Percentiles rank a stretch among this genome's conserved stretches.
Conservation (phyloP, 2,329 filamentous ascomycete species). For the Botrytis paeoniae region DNA sequence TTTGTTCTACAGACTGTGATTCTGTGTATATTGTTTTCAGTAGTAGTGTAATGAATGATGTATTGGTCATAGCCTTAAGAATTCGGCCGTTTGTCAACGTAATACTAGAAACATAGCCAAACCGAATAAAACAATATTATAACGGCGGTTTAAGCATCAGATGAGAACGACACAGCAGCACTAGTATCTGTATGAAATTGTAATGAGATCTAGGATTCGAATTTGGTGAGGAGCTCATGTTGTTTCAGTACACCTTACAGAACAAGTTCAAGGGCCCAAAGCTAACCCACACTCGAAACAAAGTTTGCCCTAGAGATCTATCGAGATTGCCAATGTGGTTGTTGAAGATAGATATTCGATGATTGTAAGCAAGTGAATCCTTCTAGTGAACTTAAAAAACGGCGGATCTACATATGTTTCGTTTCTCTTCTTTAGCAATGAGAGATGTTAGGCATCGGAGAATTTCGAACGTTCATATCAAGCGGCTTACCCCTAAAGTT, state of each 20-base stretch:
- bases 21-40: background rate
- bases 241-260: background rate
- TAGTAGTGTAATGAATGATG: background rate
- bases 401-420: background rate
- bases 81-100: background rate
- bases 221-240: background rate
- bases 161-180: background rate
- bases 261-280: background rate
- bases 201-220: background rate
- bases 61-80: background rate
- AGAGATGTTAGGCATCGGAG: background rate
- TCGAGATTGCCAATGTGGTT: background rate
- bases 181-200: background rate
- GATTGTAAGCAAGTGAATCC: conserved; percentile 2
- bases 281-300: background rate
- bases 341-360: background rate
- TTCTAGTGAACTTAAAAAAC: conserved; percentile 1
- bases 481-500: conserved; percentile 2
- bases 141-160: background rate
- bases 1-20: background rate
- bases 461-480: background rate
- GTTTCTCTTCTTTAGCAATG: background rate
- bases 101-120: background rate
- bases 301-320: background rate
- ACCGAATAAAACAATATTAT: background rate